phyloP scores from a whole-genome alignment of 176 grass and related monocot genomes.

The Aegilops sharonensis region DNA sequence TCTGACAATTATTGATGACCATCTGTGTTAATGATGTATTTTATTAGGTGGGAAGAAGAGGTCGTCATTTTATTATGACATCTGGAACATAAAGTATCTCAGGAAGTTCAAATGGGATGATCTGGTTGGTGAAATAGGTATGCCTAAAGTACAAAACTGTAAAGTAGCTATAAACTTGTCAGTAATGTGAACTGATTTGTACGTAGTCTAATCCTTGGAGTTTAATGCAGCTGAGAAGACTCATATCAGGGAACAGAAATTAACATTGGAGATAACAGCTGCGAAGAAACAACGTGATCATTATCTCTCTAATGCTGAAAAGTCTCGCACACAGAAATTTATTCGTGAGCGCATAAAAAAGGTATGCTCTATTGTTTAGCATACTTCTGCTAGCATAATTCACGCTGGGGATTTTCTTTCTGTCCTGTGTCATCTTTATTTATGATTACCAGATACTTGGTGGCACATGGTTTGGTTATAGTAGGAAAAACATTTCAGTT shows the following conservation, averaged over 20 bases:
- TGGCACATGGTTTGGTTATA: background rate
- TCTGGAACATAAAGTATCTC: conserved; percentile 98
- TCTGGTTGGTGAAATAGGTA: conserved; percentile 85
- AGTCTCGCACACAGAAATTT: conserved; percentile 51
- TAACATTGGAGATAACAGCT: conserved; percentile 86
- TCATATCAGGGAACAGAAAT: conserved; percentile 75
- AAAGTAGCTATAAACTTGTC: background rate
- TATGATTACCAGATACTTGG: background rate
- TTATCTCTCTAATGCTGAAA: conserved; percentile 79
- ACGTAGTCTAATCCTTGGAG: conserved; percentile 10
- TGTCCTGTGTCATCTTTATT: background rate
- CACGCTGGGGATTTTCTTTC: background rate
- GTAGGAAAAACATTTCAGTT: background rate
- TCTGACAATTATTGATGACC: background rate
- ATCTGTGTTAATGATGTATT: background rate
- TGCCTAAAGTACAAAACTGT: background rate
- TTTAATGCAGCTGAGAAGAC: conserved; percentile 68
- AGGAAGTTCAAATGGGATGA: conserved; percentile 99
- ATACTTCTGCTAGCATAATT: background rate
- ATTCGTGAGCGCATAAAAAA: conserved; percentile 84
- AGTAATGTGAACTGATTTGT: background rate
- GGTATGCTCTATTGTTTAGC: conserved; percentile 31
- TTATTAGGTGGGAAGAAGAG: conserved; percentile 84
- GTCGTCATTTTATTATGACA: conserved; percentile 90
- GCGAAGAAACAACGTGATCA: conserved; percentile 92